Evolutionary conservation across 1,284 basidiomycete genomes (phyloP).

Genomic region (Xerocomus amazonicus): DNA sequence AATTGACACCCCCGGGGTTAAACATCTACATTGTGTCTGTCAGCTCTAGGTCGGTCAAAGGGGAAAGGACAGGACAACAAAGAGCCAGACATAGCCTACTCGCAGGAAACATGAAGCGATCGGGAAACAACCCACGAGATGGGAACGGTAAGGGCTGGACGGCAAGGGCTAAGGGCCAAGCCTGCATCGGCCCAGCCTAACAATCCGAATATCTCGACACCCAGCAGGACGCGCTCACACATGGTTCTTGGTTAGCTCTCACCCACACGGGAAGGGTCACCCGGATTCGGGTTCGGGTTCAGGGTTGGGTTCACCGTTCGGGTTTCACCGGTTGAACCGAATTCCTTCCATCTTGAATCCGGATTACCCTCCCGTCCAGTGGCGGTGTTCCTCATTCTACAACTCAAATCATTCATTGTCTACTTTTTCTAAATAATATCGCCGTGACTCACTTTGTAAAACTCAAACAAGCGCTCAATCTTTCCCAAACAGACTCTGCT

Average conservation of each 20-base stretch:
- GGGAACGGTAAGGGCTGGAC: slow-evolving; percentile 4
- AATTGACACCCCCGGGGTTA: slow-evolving; percentile 1
- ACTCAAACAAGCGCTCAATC: not conserved
- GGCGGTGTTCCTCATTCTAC: slow-evolving; percentile 11
- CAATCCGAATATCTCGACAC: slow-evolving; percentile 20
- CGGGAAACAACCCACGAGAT: slow-evolving; percentile 10
- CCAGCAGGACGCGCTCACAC: slow-evolving; percentile 22
- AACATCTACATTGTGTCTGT: slow-evolving; percentile 1
- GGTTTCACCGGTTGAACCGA: slow-evolving; percentile 15
- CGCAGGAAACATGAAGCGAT: slow-evolving; percentile 16
- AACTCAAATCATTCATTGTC: not conserved
- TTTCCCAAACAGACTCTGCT: slow-evolving; percentile 2
- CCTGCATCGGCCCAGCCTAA: slow-evolving; percentile 5
- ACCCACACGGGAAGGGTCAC: slow-evolving; percentile 8
- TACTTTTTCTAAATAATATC: slow-evolving; percentile 1
- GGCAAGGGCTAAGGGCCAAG: slow-evolving; percentile 14
- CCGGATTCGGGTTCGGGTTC: slow-evolving; percentile 4
- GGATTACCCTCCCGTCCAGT: slow-evolving; percentile 6
- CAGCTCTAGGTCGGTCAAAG: slow-evolving; percentile 3
- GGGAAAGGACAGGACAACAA: slow-evolving; percentile 14
- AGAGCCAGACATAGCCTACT: slow-evolving; percentile 2
- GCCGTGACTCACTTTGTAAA: slow-evolving; percentile 22
- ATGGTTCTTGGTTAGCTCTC: slow-evolving; percentile 12
- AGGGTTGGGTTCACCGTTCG: not conserved
- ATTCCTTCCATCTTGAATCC: slow-evolving; percentile 14